Conservation (phyloP, 768 basidiomycete species). For the Hemileccinum impolitum region DNA sequence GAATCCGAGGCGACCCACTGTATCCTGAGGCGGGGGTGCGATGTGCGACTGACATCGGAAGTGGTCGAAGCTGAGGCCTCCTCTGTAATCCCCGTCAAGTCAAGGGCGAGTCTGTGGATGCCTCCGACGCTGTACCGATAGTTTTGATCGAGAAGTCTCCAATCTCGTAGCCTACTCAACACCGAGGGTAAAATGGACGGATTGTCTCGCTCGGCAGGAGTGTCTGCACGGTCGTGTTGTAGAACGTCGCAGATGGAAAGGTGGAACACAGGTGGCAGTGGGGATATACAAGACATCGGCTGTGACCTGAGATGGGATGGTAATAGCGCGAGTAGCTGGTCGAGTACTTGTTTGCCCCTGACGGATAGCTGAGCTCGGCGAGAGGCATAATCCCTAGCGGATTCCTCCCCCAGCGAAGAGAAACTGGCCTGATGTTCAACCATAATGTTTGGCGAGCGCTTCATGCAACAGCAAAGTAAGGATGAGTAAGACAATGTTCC, state of each 20-base stretch:
- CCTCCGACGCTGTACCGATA: background rate
- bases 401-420: background rate
- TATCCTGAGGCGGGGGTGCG: slow-evolving; percentile 11
- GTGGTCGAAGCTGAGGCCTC: background rate
- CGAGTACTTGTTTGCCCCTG: slow-evolving; percentile 6
- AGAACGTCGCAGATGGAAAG: slow-evolving; percentile 23
- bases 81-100: slow-evolving; percentile 1
- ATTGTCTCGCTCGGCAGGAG: background rate
- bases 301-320: slow-evolving; percentile 7
- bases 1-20: slow-evolving; percentile 16
- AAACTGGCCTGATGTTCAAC: slow-evolving; percentile 2
- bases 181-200: slow-evolving; percentile 19
- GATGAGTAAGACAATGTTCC: slow-evolving; percentile 4
- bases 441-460: slow-evolving; percentile 22
- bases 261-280: slow-evolving; percentile 18
- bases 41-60: background rate
- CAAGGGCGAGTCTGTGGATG: slow-evolving; percentile 17
- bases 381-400: slow-evolving; percentile 1
- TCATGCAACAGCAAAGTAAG: background rate
- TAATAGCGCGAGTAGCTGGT: slow-evolving; percentile 17
- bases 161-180: slow-evolving; percentile 20
- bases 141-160: slow-evolving; percentile 16
- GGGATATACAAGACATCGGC: background rate
- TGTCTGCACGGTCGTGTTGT: background rate
- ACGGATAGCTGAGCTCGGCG: slow-evolving; percentile 5